These are phyloP conservation scores for Fomitopsis pinicola DNA, from an alignment of 1,284 basidiomycete genomes.

Conservation along the genomic window DNA sequence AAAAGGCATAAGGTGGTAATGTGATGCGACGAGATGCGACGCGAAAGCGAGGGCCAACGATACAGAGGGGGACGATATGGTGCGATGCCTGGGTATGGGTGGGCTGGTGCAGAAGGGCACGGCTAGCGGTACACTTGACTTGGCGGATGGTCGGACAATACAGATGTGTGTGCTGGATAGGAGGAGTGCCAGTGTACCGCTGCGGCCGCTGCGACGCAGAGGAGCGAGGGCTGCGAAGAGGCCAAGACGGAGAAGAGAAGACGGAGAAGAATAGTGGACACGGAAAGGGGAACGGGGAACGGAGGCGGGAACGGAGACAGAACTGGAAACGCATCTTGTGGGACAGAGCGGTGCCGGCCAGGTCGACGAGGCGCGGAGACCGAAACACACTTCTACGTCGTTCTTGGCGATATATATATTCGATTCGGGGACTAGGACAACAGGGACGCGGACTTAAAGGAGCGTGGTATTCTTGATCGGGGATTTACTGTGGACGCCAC, in stretches of 20 bases:
- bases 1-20: neutral
- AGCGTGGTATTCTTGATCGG: conserved; percentile 4
- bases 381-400: conserved; percentile 3
- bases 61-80: neutral
- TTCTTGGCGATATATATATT: conserved; percentile 2
- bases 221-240: neutral
- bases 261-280: neutral
- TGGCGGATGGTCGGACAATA: neutral
- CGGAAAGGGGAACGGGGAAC: neutral
- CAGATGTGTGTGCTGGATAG: neutral
- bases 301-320: too few relatives aligned
- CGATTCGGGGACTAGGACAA: neutral
- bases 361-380: neutral
- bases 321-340: neutral
- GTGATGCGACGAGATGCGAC: neutral
- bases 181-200: neutral
- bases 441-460: conserved; percentile 1
- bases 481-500: neutral
- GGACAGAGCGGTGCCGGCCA: neutral
- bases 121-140: neutral
- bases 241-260: neutral
- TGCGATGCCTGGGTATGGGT: neutral
- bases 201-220: neutral
- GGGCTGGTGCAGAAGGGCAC: neutral
- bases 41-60: conserved; percentile 1